Evolutionary conservation across 2,329 filamentous ascomycete species (phyloP).

Genomic region (Catunica adiposa): DNA sequence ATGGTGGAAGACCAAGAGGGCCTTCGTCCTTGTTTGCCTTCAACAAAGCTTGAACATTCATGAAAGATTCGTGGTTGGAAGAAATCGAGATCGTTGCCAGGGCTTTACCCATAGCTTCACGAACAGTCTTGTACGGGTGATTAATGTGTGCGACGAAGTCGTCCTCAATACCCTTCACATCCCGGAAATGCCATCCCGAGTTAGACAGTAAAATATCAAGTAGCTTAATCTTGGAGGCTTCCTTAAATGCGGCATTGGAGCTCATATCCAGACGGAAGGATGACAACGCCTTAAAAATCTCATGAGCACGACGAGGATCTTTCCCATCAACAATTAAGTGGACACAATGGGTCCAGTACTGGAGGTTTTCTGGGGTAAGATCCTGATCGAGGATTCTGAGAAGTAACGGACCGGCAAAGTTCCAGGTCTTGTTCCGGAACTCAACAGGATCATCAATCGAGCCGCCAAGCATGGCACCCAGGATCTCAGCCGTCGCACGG

Average conservation of each 20-base stretch:
- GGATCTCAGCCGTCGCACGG: slow-evolving; percentile 82
- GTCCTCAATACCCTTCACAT: slow-evolving; percentile 71
- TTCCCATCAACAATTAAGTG: slow-evolving; percentile 78
- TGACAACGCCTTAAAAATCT: slow-evolving; percentile 66
- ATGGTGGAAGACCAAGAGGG: slow-evolving; percentile 71
- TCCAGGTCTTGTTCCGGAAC: slow-evolving; percentile 64
- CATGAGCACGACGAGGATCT: slow-evolving; percentile 74
- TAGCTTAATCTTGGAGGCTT: slow-evolving; percentile 87
- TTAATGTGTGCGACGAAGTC: slow-evolving; percentile 86
- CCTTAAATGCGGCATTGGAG: slow-evolving; percentile 96
- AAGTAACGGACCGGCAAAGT: slow-evolving; percentile 77
- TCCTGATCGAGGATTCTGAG: slow-evolving; percentile 77
- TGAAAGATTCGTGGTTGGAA: slow-evolving; percentile 85
- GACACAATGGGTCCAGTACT: slow-evolving; percentile 89
- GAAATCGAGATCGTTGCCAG: slow-evolving; percentile 80
- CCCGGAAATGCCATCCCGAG: slow-evolving; percentile 88
- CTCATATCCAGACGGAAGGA: slow-evolving; percentile 83
- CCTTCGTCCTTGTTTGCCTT: slow-evolving; percentile 63
- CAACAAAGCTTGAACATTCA: slow-evolving; percentile 58
- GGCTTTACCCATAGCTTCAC: slow-evolving; percentile 83
- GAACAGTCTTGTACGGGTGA: slow-evolving; percentile 93
- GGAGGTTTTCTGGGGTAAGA: slow-evolving; percentile 80
- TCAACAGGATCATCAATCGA: slow-evolving; percentile 62
- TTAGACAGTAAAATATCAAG: slow-evolving; percentile 78
- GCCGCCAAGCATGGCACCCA: slow-evolving; percentile 68